phyloP scores from a whole-genome alignment of 345 rosid genomes.

The Corymbia maculata region DNA sequence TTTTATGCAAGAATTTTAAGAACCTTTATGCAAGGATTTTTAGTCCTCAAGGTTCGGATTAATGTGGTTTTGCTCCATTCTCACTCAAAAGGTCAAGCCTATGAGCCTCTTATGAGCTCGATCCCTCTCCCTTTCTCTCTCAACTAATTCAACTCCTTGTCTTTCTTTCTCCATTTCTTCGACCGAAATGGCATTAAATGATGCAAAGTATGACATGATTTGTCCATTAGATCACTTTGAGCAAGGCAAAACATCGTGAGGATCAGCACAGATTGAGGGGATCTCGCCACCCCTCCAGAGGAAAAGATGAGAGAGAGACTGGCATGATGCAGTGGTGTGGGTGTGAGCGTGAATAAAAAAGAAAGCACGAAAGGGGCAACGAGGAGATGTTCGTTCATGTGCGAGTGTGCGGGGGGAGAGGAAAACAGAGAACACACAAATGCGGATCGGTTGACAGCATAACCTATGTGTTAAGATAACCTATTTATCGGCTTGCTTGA shows the following conservation, averaged over 20 bases:
- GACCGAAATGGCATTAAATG: neutral
- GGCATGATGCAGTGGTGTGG: neutral
- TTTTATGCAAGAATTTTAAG: neutral
- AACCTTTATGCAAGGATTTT: neutral
- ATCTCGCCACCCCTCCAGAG: neutral
- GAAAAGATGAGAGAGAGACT: neutral
- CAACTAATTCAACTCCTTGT: neutral
- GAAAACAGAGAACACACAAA: neutral
- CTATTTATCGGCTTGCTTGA: neutral
- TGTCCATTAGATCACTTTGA: neutral
- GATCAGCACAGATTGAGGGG: neutral
- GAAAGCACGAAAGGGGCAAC: neutral
- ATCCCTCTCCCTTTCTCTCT: neutral
- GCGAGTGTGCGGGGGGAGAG: neutral
- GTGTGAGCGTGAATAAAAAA: neutral
- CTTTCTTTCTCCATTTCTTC: neutral
- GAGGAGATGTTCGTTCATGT: neutral
- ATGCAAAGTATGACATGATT: neutral
- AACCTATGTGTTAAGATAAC: neutral
- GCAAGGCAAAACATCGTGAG: neutral
- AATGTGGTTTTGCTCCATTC: neutral
- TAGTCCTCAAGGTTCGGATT: neutral
- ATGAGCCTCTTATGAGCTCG: neutral
- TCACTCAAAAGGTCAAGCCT: neutral
- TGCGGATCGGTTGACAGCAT: neutral